phyloP scores from a whole-genome alignment of 2,329 filamentous ascomycete species.

The Geoglossum cookeanum region DNA sequence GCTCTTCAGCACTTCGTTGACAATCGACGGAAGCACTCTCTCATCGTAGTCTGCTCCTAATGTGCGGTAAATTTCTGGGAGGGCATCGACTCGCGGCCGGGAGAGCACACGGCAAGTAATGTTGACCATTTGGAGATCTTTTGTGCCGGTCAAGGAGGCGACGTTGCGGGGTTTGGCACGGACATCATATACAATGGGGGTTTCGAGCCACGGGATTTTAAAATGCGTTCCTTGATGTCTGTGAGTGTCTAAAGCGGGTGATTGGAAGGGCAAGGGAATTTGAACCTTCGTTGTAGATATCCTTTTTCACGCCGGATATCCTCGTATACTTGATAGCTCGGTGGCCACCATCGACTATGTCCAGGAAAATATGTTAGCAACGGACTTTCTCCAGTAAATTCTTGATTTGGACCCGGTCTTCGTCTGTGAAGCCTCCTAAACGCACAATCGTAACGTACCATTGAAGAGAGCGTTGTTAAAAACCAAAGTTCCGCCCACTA shows the following conservation, averaged over 20 bases:
- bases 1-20: conserved; percentile 96
- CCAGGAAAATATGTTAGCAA: background rate
- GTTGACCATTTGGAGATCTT: conserved; percentile 99
- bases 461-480: conserved; percentile 50
- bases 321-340: conserved; percentile 97
- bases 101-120: conserved; percentile 99
- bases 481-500: conserved; percentile 34
- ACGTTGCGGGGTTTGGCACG: conserved; percentile 95
- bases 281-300: conserved; percentile 87
- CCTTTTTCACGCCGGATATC: conserved; percentile 78
- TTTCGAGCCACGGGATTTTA: conserved; percentile 92
- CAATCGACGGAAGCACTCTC: conserved; percentile 87
- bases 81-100: conserved; percentile 64
- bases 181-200: conserved; percentile 90
- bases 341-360: conserved; percentile 81
- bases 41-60: conserved; percentile 94
- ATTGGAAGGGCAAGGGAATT: background rate
- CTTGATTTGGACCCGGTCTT: background rate
- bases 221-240: conserved; percentile 59
- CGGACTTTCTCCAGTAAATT: background rate
- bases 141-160: conserved; percentile 90
- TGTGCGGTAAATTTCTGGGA: conserved; percentile 94
- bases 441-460: conserved; percentile 26
- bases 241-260: background rate
- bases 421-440: background rate